Evolutionary conservation across 371 early-diverging fungal species (phyloP), one percentile per base, ranked within the genome.

Genomic region (Mortierella sp.): DNA sequence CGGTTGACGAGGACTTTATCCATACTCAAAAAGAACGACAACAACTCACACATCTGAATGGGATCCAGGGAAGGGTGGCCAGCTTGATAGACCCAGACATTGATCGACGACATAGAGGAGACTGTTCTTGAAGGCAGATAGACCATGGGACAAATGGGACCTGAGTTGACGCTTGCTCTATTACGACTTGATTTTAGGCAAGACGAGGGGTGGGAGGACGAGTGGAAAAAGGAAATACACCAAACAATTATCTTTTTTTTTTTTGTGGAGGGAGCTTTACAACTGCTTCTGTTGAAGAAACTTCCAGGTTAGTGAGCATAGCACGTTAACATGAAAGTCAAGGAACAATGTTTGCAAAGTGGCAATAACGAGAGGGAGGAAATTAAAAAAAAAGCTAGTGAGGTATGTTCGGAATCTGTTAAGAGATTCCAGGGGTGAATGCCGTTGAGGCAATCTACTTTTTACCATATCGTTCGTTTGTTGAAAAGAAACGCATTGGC

Each of bases 401-500:
- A 55, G 62, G 62, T 54, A 72, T 67, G 47, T 60, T 68, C 68
- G 83, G 83, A 40, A 69, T 76, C 83, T 81, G 83, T 81, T 81
- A 81, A 81, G 83, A 81, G 83, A 76, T 69, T 26, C 83, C 81
- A 62, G 81, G 77, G 77, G 83, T 81, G 80, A 75, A 70, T 68
- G 80, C 80, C 80, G 80, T 80, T 80, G 80, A 80, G 83, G 83
- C 83, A 76, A 67, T 68, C 83, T 76, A 76, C 66, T 73, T 81
- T 35, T 81, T 81, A 81, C 83, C 83, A 81, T 81, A 81, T 76
- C 83, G 83, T 81, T 81, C 83, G 52, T 72, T 81, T 81, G 83
- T 81, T 81, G 83, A 81, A 76, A 81, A 81, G 76, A 81, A 81
- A 81, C 83, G 83, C 83, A 81, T 81, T 81, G 83, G 83, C 76